Base-by-base conservation (phyloP, 2,329 filamentous ascomycete genomes). In the Fusarium sp. region DNA sequence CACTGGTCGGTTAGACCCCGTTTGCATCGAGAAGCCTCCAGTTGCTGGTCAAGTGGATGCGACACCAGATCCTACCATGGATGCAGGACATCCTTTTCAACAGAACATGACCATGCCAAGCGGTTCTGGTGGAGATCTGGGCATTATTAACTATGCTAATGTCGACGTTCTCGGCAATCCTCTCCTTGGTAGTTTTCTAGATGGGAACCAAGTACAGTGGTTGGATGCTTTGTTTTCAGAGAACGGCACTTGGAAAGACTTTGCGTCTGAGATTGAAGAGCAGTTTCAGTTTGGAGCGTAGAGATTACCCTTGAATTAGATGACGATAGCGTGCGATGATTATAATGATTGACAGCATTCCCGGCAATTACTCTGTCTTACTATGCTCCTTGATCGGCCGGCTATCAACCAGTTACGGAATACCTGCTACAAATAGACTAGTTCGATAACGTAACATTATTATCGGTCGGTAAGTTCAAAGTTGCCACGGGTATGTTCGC, bases 201-300 rank as follows among this genome's bases (percentile, higher is more conserved):
- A 80, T 23, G 79, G 79, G 9, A 76, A 60, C 13, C 66, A 77
- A 10, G 72, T 76, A 13, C 78, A 79, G 1, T 79, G 78, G 76
- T 39, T 76, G 0, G 79, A 80, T 43, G 52, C 70, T 2, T 52
- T 77, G 11, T 80, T 80, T 56, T 43, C 73, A 0, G 78, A 80
- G 13, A 77, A 80, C 16, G 78, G 77, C 2, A 78, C 72, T 0
- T 45, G 79, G 23, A 69, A 74, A 30, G 73, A 80, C 6, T 76
- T 79, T 61, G 77, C 77, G 18, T 75, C 76, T 2, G 79, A 80
- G 61, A 74, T 80, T 59, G 79, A 80, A 37, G 78, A 80, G 13
- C 77, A 76, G 23, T 76, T 78, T 57, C 27, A 76, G 18, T 78
- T 78, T 9, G 71, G 72, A 1, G 63, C 60, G 25, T 62, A 50